phyloP scores from a whole-genome alignment of 257 asterid genomes.

The Perilla frutescens region DNA sequence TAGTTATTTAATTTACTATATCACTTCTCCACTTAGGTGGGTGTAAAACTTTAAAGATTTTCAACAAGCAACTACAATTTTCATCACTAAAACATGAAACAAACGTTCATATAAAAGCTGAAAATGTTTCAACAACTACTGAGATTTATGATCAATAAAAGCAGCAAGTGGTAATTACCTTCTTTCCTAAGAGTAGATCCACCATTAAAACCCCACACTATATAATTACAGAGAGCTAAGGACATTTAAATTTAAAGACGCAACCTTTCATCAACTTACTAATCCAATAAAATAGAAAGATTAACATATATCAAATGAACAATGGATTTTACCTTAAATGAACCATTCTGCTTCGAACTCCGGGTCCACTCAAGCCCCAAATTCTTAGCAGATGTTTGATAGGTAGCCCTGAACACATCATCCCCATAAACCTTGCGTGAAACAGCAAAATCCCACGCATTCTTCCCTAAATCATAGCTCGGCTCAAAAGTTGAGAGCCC shows the following conservation, averaged over 20 bases:
- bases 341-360: constrained; percentile 69
- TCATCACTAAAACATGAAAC: constrained; percentile 9
- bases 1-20: background rate
- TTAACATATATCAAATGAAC: constrained; percentile 6
- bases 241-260: background rate
- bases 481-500: constrained; percentile 85
- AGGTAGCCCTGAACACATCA: constrained; percentile 77
- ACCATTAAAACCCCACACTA: background rate
- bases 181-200: constrained; percentile 12
- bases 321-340: constrained; percentile 70
- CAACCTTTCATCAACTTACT: background rate
- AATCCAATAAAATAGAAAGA: constrained; percentile 25
- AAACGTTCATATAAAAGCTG: constrained; percentile 1
- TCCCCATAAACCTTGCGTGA: constrained; percentile 69
- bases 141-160: constrained; percentile 10
- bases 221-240: background rate
- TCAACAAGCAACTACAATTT: constrained; percentile 1
- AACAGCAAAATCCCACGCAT: constrained; percentile 84
- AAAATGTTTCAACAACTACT: background rate
- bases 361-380: constrained; percentile 93
- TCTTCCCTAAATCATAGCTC: constrained; percentile 73
- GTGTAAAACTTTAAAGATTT: background rate
- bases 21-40: background rate
- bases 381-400: constrained; percentile 76
- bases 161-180: constrained; percentile 22